Evolutionary conservation across 2,329 filamentous ascomycete species (phyloP).

Genomic region (Helotiales sp.): DNA sequence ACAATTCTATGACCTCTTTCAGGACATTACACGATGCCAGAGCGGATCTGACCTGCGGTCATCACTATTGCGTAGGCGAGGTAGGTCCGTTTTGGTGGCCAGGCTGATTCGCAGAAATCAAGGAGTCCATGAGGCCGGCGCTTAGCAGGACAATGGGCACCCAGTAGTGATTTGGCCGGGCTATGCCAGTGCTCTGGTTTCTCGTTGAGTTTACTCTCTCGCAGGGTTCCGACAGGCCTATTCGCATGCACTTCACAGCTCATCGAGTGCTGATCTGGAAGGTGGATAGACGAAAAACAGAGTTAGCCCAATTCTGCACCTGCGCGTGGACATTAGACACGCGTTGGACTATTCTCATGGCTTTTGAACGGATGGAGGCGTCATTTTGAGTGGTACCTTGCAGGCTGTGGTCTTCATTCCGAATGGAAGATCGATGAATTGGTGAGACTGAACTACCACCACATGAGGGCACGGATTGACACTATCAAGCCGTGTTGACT

Average conservation of each 20-base stretch:
- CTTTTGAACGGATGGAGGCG: too few relatives aligned
- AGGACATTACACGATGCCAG: background rate
- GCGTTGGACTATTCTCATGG: too few relatives aligned
- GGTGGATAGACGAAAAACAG: background rate
- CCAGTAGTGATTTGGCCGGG: background rate
- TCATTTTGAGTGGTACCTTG: too few relatives aligned
- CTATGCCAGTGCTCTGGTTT: background rate
- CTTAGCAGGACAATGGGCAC: background rate
- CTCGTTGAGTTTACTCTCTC: background rate
- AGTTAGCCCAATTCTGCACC: background rate
- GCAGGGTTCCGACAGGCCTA: background rate
- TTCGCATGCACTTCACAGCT: background rate
- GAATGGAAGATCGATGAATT: too few relatives aligned
- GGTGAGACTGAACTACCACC: too few relatives aligned
- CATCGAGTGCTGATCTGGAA: background rate
- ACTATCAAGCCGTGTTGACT: too few relatives aligned
- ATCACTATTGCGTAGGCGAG: background rate
- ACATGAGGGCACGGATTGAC: too few relatives aligned
- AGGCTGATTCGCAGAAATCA: constrained; percentile 1
- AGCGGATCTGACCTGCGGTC: background rate
- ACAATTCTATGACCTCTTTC: background rate
- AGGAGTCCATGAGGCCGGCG: background rate
- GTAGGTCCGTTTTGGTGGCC: background rate
- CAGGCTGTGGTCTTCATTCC: too few relatives aligned
- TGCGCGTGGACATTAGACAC: background rate